Conservation (phyloP, 177 flowering plant genomes). For the Vitis hybrid region DNA sequence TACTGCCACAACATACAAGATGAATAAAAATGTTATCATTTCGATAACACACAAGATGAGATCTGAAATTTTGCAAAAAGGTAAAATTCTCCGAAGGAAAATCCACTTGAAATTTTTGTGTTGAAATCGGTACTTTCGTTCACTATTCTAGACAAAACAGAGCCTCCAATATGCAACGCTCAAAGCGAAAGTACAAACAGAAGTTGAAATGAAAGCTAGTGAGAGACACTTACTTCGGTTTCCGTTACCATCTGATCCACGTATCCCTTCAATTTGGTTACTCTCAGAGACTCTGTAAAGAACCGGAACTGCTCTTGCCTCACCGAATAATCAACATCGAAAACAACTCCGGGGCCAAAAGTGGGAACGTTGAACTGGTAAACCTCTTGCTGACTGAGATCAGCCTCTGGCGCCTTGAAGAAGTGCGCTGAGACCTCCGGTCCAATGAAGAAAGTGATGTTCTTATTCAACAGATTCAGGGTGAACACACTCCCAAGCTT, state of each 20-base stretch:
- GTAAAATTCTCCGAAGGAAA: no score
- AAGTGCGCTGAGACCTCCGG: conserved; percentile 91
- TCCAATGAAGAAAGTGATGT: conserved; percentile 67
- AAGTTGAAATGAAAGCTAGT: background rate
- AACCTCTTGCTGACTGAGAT: conserved; percentile 98
- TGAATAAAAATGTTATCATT: no score
- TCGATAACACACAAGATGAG: no score
- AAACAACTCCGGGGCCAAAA: conserved; percentile 97
- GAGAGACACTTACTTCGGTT: conserved; percentile 58
- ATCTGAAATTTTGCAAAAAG: no score
- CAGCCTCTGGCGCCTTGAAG: conserved; percentile 92
- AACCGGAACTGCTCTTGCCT: conserved; percentile 97
- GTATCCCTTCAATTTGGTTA: conserved; percentile 78
- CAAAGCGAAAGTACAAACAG: background rate
- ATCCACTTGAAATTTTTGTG: no score
- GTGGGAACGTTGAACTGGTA: conserved; percentile 98
- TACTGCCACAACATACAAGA: no score
- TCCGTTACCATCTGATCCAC: conserved; percentile 96
- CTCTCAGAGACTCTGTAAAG: conserved; percentile 87
- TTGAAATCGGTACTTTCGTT: no score
- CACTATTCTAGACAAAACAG: no score
- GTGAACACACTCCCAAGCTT: conserved; percentile 95
- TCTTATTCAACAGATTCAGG: conserved; percentile 60
- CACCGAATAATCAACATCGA: conserved; percentile 87
- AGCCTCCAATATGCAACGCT: no score